A percentile compares a stretch with the other conserved stretches of the same genome.
phyloP scores from a whole-genome alignment of 2,329 filamentous ascomycete species.

The Tolypocladium cylindrosporum region DNA sequence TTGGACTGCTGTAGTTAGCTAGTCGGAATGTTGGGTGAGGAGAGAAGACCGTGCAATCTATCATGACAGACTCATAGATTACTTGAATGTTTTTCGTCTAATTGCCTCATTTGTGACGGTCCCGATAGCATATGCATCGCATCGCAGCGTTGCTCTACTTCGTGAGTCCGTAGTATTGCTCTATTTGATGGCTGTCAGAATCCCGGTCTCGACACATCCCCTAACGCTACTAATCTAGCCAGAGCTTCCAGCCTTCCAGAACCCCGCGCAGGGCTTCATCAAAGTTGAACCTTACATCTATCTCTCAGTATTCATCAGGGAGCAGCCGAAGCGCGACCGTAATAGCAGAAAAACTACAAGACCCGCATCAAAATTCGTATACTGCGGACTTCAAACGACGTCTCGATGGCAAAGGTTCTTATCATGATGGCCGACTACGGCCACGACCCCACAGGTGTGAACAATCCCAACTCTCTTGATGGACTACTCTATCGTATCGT shows the following conservation, averaged over 20 bases:
- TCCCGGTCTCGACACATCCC: not conserved
- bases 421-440: constrained; percentile 45
- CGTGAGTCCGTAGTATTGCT: not conserved
- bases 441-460: constrained; percentile 41
- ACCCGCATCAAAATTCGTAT: not conserved
- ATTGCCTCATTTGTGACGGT: too few relatives aligned
- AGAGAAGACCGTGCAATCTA: too few relatives aligned
- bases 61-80: too few relatives aligned
- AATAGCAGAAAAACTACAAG: too few relatives aligned
- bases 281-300: not conserved
- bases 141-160: too few relatives aligned
- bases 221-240: not conserved
- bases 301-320: not conserved
- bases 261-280: not conserved
- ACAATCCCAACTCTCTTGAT: too few relatives aligned
- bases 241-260: not conserved
- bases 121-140: too few relatives aligned
- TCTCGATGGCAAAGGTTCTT: constrained; percentile 25
- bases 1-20: too few relatives aligned
- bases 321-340: too few relatives aligned
- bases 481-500: not conserved
- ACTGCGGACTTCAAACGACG: not conserved
- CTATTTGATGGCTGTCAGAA: not conserved
- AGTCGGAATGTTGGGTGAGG: too few relatives aligned
- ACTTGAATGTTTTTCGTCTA: too few relatives aligned